These are phyloP conservation scores for Myriangium duriaei DNA, from an alignment of 2,329 filamentous ascomycete genomes.

Conservation along the genomic window DNA sequence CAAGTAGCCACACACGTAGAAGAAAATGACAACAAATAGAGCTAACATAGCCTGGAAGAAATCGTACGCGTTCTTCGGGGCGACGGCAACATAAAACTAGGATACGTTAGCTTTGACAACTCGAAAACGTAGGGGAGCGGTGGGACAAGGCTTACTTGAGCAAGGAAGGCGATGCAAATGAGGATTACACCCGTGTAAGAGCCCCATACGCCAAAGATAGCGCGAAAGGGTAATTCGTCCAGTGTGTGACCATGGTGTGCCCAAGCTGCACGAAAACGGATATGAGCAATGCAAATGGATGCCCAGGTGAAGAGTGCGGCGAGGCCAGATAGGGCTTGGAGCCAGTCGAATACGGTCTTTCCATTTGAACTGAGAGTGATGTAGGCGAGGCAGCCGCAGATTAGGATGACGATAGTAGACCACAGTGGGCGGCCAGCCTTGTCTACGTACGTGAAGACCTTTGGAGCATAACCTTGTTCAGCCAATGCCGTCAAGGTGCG, in stretches of 20 bases:
- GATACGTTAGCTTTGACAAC: not conserved
- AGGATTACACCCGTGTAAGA: constrained; percentile 16
- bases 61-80: constrained; percentile 30
- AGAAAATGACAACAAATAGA: constrained; percentile 40
- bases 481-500: constrained; percentile 34
- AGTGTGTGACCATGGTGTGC: constrained; percentile 42
- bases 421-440: constrained; percentile 24
- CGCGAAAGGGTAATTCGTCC: constrained; percentile 37
- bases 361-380: constrained; percentile 26
- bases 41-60: constrained; percentile 46
- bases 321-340: constrained; percentile 58
- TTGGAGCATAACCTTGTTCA: constrained; percentile 32
- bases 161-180: constrained; percentile 18
- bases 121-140: not conserved
- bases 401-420: constrained; percentile 18
- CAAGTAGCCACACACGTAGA: constrained; percentile 43
- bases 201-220: constrained; percentile 20
- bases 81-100: constrained; percentile 39
- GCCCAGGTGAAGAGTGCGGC: constrained; percentile 63
- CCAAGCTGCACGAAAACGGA: constrained; percentile 58
- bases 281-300: constrained; percentile 56
- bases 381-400: constrained; percentile 24
- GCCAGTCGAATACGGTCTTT: constrained; percentile 29
- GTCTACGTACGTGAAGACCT: constrained; percentile 22
- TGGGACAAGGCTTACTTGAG: constrained; percentile 7